Conservation (phyloP, 2,329 filamentous ascomycete genomes). For the Aspergillus hiratsukae region DNA sequence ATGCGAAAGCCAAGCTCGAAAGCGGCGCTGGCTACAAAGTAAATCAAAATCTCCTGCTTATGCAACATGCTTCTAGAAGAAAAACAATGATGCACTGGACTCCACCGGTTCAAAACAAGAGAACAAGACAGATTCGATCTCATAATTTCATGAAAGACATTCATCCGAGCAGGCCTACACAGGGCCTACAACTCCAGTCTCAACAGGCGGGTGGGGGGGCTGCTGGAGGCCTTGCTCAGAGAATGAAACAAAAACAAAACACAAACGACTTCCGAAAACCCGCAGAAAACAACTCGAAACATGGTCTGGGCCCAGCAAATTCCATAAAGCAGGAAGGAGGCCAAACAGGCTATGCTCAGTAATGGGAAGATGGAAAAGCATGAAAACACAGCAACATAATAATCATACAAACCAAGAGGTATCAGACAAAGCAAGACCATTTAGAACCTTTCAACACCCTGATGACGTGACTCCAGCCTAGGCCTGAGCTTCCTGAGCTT, state of each 20-base stretch:
- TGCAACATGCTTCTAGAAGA: background rate
- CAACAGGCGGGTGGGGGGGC: background rate
- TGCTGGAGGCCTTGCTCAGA: background rate
- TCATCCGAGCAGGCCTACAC: background rate
- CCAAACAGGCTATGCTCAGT: background rate
- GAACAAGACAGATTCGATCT: background rate
- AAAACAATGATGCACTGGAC: background rate
- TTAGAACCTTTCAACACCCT: background rate
- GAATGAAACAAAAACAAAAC: background rate
- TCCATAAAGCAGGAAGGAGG: background rate
- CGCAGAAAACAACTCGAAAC: background rate
- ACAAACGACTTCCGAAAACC: background rate
- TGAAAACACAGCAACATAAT: background rate
- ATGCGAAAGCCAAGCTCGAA: background rate
- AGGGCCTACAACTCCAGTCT: background rate
- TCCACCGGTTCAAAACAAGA: background rate
- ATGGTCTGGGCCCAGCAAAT: constrained; percentile 1
- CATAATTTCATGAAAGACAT: background rate
- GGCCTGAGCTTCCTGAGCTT: constrained; percentile 4
- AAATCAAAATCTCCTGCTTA: background rate
- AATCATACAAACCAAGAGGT: background rate
- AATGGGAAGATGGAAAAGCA: background rate
- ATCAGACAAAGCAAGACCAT: background rate
- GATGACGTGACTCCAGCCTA: background rate
- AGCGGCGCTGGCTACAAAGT: background rate